Evolutionary conservation across 169 alveolate genomes (phyloP).

Genomic region (Blepharisma undulans): DNA sequence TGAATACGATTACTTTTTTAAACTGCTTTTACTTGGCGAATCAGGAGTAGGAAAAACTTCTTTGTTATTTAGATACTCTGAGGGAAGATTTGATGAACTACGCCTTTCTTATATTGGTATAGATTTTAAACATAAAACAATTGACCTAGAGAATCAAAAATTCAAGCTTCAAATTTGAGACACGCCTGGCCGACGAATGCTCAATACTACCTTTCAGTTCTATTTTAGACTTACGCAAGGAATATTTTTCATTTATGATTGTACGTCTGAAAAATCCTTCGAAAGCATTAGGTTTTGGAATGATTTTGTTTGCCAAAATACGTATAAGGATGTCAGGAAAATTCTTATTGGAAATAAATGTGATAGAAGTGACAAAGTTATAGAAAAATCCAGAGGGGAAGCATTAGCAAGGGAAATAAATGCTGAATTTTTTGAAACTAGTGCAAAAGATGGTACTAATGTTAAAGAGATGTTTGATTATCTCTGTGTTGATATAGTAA

Average conservation of each 20-base stretch:
- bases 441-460: conserved; percentile 41
- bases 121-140: conserved; percentile 75
- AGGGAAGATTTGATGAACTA: conserved; percentile 65
- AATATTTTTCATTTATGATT: conserved; percentile 83
- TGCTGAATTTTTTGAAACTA: conserved; percentile 73
- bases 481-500: too few relatives aligned
- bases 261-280: conserved; percentile 90
- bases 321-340: conserved; percentile 86
- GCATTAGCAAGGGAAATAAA: conserved; percentile 87
- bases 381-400: conserved; percentile 66
- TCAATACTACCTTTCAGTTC: conserved; percentile 61
- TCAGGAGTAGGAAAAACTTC: conserved; percentile 83
- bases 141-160: conserved; percentile 58
- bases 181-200: conserved; percentile 74
- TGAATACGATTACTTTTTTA: not conserved
- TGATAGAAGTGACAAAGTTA: conserved; percentile 82
- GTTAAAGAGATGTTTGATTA: conserved; percentile 39
- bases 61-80: conserved; percentile 67
- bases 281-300: conserved; percentile 95
- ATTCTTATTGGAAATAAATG: conserved; percentile 92
- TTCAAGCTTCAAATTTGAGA: conserved; percentile 81
- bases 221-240: conserved; percentile 71
- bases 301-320: conserved; percentile 89
- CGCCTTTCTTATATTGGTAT: conserved; percentile 80
- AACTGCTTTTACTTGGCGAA: conserved; percentile 78